Evolutionary conservation across 1,139 yeast genomes (phyloP), one percentile per base, ranked within the genome.

Genomic region (Zygosaccharomyces pseudobailii): DNA sequence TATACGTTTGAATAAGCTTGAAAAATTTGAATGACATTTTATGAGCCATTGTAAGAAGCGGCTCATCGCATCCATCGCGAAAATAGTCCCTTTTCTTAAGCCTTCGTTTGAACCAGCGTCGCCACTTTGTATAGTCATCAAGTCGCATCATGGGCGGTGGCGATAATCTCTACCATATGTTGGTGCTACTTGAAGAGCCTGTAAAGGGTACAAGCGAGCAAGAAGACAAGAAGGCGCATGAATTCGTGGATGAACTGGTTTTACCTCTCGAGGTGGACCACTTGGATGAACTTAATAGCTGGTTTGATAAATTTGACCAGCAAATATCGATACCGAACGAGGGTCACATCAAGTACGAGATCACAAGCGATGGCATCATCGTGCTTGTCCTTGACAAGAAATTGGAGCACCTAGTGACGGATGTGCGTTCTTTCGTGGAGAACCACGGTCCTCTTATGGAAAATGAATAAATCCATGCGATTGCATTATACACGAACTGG

Each of bases 361-460:
- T 82, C 6, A 86, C 86, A 4, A 79, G 84, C 51, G 88, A 82
- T 59, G 88, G 88, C 3, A 66, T 82, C 49, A 83, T 82, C 48
- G 82, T 82, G 35, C 72, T 82, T 36, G 72, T 82, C 28, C 80
- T 80, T 22, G 71, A 68, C 46, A 61, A 61, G 24, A 61, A 60
- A 8, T 50, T 56, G 32, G 65, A 60, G 34, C 50, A 54, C 24
- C 51, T 64, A 22, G 59, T 62, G n/a, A 54, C 50, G 3, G 50
- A 57, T 23, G 64, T 65, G n/a, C 58, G 55, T 33, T 41, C 49
- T 13, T 65, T 63, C 45, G 65, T 65, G 4, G 56, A 54, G 9
- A 39, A 44, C 8, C 52, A 56, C 41, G 38, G 42, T 32, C 35
- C 39, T 19, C 33, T 21, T 19, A 24, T 13, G 31, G 41, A 27